phyloP scores from a whole-genome alignment of 805 yeast species.

The Suhomyces kilbournensis region DNA sequence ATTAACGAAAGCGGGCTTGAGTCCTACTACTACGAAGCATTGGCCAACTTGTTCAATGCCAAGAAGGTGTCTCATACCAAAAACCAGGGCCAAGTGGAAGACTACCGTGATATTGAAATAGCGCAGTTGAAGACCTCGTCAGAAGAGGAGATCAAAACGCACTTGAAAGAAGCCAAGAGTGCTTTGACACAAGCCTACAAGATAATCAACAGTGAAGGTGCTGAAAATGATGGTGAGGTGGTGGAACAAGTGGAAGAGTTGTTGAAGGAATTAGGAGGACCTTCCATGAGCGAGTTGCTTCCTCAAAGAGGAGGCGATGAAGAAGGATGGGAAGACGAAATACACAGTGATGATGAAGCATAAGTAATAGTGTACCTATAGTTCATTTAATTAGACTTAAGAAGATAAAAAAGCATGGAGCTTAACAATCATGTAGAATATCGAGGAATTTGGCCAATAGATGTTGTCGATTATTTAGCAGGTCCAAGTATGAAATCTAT shows the following conservation, averaged over 20 bases:
- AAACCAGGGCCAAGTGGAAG: conserved; percentile 28
- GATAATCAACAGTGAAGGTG: conserved; percentile 34
- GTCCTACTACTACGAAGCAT: conserved; percentile 77
- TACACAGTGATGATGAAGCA: conserved; percentile 18
- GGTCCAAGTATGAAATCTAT: too few relatives aligned
- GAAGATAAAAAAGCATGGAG: not conserved
- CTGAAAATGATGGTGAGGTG: conserved; percentile 59
- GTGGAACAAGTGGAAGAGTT: conserved; percentile 50
- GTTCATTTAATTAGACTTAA: not conserved
- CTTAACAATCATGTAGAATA: too few relatives aligned
- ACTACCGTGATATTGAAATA: conserved; percentile 41
- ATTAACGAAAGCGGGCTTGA: conserved; percentile 85
- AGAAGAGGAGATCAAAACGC: conserved; percentile 26
- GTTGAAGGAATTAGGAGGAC: conserved; percentile 60
- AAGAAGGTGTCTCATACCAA: conserved; percentile 19
- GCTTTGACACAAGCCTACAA: conserved; percentile 47
- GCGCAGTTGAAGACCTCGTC: conserved; percentile 15
- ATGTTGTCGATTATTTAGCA: too few relatives aligned
- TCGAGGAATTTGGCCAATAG: too few relatives aligned
- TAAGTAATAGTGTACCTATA: not conserved
- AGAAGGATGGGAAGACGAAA: conserved; percentile 55
- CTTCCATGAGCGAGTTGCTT: conserved; percentile 40
- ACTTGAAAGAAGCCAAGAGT: conserved; percentile 38
- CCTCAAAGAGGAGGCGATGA: conserved; percentile 35
- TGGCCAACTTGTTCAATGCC: conserved; percentile 55